Evolutionary conservation across 1,284 basidiomycete genomes (phyloP), one percentile per base, ranked within the genome.

Genomic region (Malassezia psittaci): DNA sequence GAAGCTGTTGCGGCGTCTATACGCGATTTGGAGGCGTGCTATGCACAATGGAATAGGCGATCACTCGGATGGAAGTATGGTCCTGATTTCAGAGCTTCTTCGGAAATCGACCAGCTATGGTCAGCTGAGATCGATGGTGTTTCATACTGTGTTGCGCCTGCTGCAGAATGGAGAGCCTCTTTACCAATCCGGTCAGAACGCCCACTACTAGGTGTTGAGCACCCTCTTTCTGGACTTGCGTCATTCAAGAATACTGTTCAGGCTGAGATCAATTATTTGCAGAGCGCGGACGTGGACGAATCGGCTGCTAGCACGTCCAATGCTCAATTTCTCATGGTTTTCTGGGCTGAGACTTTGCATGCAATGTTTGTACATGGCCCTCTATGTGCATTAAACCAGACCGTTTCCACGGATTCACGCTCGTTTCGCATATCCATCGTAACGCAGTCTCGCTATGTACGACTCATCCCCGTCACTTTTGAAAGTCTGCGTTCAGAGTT

Each of bases 281-380:
- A 41, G 29, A 37, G 44, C 29, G 2, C 34, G 13, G 12, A 52
- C 1, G 21, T 34, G 0, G 40, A 24, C 18, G 11, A 34, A 2
- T 16, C 35, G 24, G 16, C 34, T 8, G 34, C 21, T 29, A 5
- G 5, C 18, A n/a, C 21, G 4, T 51, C 41, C 2, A 59, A 59
- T 48, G 48, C 54, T 10, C 24, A 38, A 6, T 56, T 34, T 38
- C 37, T 59, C 32, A n/a, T 19, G n/a, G 37, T 39, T 9, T 52
- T 51, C 29, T 59, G 49, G 52, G 40, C 44, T 33, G 57, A 59
- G 19, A 43, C 52, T 24, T 44, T 54, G 8, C 24, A 55, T 46
- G 48, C 54, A 12, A 32, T 51, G 10, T 21, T 43, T 1, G 10
- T 12, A 16, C 21, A 18, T 9, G 32, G 41, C 0, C 42, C 54